Base-by-base conservation (phyloP, 1,284 basidiomycete genomes). In the Rhodotorula glutinis region DNA sequence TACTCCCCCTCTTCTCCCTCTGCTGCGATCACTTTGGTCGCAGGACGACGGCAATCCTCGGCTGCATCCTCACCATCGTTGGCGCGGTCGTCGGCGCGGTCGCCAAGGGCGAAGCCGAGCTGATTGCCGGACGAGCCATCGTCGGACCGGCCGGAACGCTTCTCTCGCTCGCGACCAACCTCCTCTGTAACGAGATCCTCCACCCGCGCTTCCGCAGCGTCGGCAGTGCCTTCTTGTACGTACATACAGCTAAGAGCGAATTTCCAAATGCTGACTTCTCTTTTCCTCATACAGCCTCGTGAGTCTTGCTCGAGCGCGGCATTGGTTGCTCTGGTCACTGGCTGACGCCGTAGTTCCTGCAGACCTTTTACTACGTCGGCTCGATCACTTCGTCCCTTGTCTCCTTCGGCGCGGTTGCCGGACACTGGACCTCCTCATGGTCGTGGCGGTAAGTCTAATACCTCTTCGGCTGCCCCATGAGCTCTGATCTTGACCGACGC, bases 151-250 rank as follows among this genome's bases (percentile, higher is more conserved):
- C 25, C 43, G 47, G 43, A 3, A 33, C 30, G 29, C 30, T 47
- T 30, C 30, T 33, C 54, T 84, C 29, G 7, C 55, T 84, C 84
- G 83, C 78, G 69, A 76, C 73, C 78, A 82, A 83, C 27, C 67
- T 88, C 88, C 47, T 88, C 87, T 3, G 90, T 87, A 88, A 81
- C 87, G 0, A 87, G 87, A 2, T 90, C 84, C 76, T 74, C 78
- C 53, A 84, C 74, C 74, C 64, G 46, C 57, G 62, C 9, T 60
- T 62, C 3, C 56, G 61, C 23, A 30, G 49, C 1, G 51, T 65
- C 59, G 49, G 49, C 7, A 44, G 56, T 8, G 60, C 60, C 1
- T 53, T 66, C 38, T 66, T 60, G 27, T 33, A 4, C 1, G 29
- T 16, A 30, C 27, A 16, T 27, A 16, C 40, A 17, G 14, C n/a